These are phyloP conservation scores for Syzygium oleosum DNA, from an alignment of 345 rosid genomes.

Conservation along the genomic window DNA sequence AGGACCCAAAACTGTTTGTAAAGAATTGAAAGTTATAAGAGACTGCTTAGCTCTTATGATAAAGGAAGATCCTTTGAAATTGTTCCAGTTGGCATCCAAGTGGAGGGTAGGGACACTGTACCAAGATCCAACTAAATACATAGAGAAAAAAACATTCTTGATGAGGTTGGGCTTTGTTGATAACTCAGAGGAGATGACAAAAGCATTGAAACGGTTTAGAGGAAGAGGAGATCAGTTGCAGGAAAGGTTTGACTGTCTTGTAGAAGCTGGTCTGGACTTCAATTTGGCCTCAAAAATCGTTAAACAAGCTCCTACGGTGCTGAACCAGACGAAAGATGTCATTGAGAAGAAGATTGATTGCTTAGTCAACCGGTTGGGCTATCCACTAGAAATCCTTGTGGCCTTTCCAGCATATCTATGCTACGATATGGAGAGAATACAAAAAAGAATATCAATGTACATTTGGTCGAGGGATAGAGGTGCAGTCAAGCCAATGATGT, in stretches of 20 bases:
- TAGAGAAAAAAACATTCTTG: constrained; percentile 58
- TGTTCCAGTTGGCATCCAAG: constrained; percentile 47
- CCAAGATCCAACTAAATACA: constrained; percentile 18
- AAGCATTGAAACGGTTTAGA: constrained; percentile 58
- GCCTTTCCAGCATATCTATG: constrained; percentile 63
- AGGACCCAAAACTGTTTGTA: constrained; percentile 40
- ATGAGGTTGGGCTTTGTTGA: constrained; percentile 60
- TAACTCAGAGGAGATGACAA: constrained; percentile 77
- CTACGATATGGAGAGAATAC: constrained; percentile 50
- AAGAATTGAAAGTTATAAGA: constrained; percentile 28
- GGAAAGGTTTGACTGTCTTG: constrained; percentile 81
- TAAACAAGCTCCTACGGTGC: constrained; percentile 58
- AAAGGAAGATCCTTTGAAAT: constrained; percentile 47
- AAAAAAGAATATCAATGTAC: constrained; percentile 52
- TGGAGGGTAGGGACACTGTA: constrained; percentile 10
- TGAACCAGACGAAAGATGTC: constrained; percentile 61
- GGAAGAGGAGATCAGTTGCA: constrained; percentile 82
- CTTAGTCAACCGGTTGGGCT: constrained; percentile 41
- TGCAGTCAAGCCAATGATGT: constrained; percentile 39
- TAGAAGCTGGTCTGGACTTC: constrained; percentile 58
- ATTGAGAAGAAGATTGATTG: constrained; percentile 59
- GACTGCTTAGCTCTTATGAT: constrained; percentile 38
- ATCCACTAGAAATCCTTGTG: constrained; percentile 43
- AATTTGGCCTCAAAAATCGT: constrained; percentile 36
- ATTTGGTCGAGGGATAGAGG: constrained; percentile 42